Evolutionary conservation across 2,329 filamentous ascomycete species (phyloP), one percentile per base, ranked within the genome.

Genomic region (Paecilomyces fulvus): DNA sequence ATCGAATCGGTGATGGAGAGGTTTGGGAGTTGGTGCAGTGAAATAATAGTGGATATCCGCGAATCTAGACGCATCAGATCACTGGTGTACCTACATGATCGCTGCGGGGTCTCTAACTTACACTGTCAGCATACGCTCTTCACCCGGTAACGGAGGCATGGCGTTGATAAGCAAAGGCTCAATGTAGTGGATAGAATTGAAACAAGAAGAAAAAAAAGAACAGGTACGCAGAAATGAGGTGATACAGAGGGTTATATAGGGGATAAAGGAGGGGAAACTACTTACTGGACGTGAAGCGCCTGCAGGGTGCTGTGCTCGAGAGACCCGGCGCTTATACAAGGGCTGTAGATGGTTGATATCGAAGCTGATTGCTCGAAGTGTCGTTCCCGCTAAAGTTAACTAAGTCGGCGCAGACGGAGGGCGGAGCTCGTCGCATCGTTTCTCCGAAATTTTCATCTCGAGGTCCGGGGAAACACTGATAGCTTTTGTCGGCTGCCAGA

Each of bases 31-130:
- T 2, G 84, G 84, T 14, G 78, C 73, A 59, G 77, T 76, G 69
- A 86, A 84, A 70, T 81, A 85, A 67, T 83, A 85, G 68, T 86
- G 84, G 48, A 85, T 74, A 65, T 87, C 84, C 57, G 81, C 80
- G 64, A 83, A 86, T 63, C 83, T 87, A 61, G 11, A 53, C 30
- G 51, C 33, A 30, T 10, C 21, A 61, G 53, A 64, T 58, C 49
- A 51, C 55, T 56, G 49, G 43, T 31, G 20, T 23, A 37, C 33
- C 37, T 43, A 43, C 37, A 48, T 50, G 46, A 23, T 14, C 28
- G 43, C 23, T 51, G 8, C 25, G 56, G 64, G 62, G 61, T 62
- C 62, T 62, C 53, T 48, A 48, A 67, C 75, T 74, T 64, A 79
- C 77, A 77, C 67, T 30, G 75, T 78, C 60, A 77, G 65, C 54